Percentiles rank a stretch among this genome's conserved stretches.
Evolutionary conservation across 1,284 basidiomycete genomes (phyloP).

Genomic region (Cutaneotrichosporon mucoides): DNA sequence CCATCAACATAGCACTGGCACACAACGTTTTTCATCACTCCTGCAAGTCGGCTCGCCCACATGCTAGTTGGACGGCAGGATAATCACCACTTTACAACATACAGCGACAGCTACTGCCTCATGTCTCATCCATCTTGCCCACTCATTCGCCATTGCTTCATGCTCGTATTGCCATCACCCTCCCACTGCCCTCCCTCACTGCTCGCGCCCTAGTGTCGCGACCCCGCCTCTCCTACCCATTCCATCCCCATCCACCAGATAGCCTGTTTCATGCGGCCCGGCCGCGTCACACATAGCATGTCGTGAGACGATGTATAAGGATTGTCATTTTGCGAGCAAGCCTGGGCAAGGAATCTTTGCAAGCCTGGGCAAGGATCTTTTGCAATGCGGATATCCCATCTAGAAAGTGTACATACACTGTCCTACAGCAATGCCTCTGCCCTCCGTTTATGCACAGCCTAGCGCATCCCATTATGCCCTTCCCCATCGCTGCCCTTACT

Average conservation of each 20-base stretch:
- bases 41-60: too few species aligned
- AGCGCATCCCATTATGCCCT: too few species aligned
- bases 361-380: too few species aligned
- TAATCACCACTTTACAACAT: background rate
- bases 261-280: conserved; percentile 6
- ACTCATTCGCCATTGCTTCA: background rate
- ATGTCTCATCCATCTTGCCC: conserved; percentile 4
- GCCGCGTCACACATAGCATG: conserved; percentile 17
- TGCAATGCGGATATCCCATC: background rate
- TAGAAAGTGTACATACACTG: conserved; percentile 2
- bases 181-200: background rate
- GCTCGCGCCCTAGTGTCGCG: background rate
- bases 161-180: conserved; percentile 3
- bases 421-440: conserved; percentile 1
- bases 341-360: too few species aligned
- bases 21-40: background rate
- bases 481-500: too few species aligned
- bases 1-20: background rate
- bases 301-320: conserved; percentile 15
- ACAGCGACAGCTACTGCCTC: background rate
- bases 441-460: background rate
- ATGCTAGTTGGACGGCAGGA: background rate
- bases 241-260: conserved; percentile 4
- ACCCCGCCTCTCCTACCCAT: background rate
- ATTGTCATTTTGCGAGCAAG: background rate